Base-by-base conservation (phyloP, 2,329 filamentous ascomycete species). In the Aspergillus fumigatus region DNA sequence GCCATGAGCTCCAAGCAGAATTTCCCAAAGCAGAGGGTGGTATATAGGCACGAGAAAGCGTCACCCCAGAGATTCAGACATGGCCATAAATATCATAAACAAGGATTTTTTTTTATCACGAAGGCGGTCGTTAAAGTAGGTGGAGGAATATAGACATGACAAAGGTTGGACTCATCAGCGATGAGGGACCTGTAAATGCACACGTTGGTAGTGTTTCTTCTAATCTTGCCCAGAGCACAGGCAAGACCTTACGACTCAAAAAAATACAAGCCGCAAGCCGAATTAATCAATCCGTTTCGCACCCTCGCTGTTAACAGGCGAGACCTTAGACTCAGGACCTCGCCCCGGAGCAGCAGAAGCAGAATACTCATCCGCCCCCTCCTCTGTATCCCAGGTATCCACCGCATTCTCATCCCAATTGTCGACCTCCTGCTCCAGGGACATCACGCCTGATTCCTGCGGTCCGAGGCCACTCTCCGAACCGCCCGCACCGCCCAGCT, bases 361-460 rank as follows among this genome's bases (percentile, higher is more conserved):
- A 23, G 52, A 63, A 0, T 56, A 60, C 40, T 70, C 68, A n/a
- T 65, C 68, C 43, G 67, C 68, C 1, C 65, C 72, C 50, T 80
- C 84, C 29, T 84, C 84, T 2, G 83, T 82, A 52, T 88, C 85
- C 85, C 84, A 88, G 63, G 78, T 79, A 65, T 86, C 84, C 57
- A 84, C 83, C 1, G 79, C 82, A 73, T 96, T 94, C 76, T 96
- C 92, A 68, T 96, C 92, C 92, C 92, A 96, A 64, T 93, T 91
- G 69, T 96, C 92, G 7, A 96, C 83, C 76, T 95, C 90, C 57
- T 93, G 84, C 64, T 95, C 92, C 21, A 96, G 70, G 1, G 78
- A 81, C 60, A 71, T 77, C n/a, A 90, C 77, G 19, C 87, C 87
- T 29, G 82, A 84, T 72, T 90, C 88, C 61, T 89, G 88, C 43